phyloP scores from a whole-genome alignment of 176 grass and related monocot species.

The Zoysia pacifica region DNA sequence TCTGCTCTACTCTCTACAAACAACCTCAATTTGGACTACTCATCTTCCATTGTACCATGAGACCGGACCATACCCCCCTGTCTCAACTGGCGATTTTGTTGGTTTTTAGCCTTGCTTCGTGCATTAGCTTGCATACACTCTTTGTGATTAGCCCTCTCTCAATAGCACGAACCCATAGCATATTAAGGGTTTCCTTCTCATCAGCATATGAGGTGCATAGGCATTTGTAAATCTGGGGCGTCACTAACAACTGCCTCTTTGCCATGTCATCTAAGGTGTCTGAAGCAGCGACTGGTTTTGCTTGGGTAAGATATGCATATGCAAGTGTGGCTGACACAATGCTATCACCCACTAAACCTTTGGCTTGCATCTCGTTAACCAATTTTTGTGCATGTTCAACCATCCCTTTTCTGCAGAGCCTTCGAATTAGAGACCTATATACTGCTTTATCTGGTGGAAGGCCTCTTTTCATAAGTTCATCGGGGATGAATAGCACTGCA shows the following conservation, averaged over 20 bases:
- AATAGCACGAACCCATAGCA: conserved; percentile 67
- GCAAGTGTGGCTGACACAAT: conserved; percentile 69
- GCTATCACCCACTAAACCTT: conserved; percentile 59
- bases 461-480: conserved; percentile 70
- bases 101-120: conserved; percentile 39
- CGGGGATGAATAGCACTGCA: conserved; percentile 62
- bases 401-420: conserved; percentile 66
- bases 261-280: conserved; percentile 62
- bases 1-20: background rate
- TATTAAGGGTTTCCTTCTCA: conserved; percentile 56
- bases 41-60: background rate
- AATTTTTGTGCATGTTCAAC: conserved; percentile 65
- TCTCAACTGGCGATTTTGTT: background rate
- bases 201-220: conserved; percentile 60
- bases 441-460: conserved; percentile 64
- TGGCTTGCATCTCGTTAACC: conserved; percentile 62
- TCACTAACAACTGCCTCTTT: conserved; percentile 54
- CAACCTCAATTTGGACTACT: background rate
- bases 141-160: conserved; percentile 69
- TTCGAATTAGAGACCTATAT: conserved; percentile 83
- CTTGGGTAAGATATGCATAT: conserved; percentile 57
- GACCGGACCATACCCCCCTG: background rate
- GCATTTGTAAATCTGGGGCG: conserved; percentile 63
- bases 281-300: conserved; percentile 47
- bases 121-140: conserved; percentile 53